Conservation (phyloP, 139 green algal species). For the Picochlorum sp. region DNA sequence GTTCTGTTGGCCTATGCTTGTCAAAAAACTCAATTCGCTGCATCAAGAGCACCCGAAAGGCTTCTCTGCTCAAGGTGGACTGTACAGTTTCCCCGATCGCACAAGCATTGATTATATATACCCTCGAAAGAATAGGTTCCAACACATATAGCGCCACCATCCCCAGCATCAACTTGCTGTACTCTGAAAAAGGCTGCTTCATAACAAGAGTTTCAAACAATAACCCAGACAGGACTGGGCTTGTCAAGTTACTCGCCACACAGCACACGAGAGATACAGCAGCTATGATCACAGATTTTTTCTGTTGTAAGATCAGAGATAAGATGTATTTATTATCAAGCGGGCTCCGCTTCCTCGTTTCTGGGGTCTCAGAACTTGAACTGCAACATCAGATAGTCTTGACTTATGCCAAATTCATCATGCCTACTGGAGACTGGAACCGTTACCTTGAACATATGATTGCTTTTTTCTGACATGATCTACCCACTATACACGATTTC, state of each 20-base stretch:
- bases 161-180: slow-evolving; percentile 45
- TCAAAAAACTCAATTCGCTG: slow-evolving; percentile 63
- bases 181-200: slow-evolving; percentile 39
- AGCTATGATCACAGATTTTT: slow-evolving; percentile 39
- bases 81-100: slow-evolving; percentile 58
- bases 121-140: slow-evolving; percentile 68
- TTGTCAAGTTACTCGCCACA: slow-evolving; percentile 69
- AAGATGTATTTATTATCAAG: slow-evolving; percentile 16
- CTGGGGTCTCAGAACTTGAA: neutral
- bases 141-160: slow-evolving; percentile 63
- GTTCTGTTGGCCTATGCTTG: slow-evolving; percentile 40
- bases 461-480: no score
- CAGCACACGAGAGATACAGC: slow-evolving; percentile 48
- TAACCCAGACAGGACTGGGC: slow-evolving; percentile 68
- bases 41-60: slow-evolving; percentile 74
- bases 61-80: slow-evolving; percentile 50
- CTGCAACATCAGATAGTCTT: neutral
- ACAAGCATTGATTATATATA: slow-evolving; percentile 76
- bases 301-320: slow-evolving; percentile 46
- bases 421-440: no score
- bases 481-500: no score
- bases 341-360: slow-evolving; percentile 6
- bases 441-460: no score
- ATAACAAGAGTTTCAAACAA: slow-evolving; percentile 74
- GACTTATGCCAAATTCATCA: no score